phyloP scores from a whole-genome alignment of 139 green algal species.

The Tetradesmus obliquus region DNA sequence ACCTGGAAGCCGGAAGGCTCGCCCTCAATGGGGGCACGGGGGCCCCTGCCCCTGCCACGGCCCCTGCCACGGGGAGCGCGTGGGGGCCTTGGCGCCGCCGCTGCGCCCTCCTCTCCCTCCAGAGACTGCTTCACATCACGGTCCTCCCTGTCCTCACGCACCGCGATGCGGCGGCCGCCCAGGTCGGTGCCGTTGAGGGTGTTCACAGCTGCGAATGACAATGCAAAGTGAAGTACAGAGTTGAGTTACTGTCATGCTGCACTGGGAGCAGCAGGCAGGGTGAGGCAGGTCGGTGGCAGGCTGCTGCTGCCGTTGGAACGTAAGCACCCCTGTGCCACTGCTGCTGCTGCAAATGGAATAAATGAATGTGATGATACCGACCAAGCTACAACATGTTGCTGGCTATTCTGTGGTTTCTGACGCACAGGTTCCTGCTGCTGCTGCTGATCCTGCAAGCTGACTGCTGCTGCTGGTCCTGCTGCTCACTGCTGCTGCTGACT shows the following conservation, averaged over 20 bases:
- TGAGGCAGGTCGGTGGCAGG: not conserved
- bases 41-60: slow-evolving; percentile 28
- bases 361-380: no score
- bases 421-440: not conserved
- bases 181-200: slow-evolving; percentile 87
- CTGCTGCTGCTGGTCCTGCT: not conserved
- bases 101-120: slow-evolving; percentile 44
- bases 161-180: slow-evolving; percentile 88
- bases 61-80: slow-evolving; percentile 37
- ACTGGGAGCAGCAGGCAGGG: not conserved
- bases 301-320: not conserved
- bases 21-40: slow-evolving; percentile 29
- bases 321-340: no score
- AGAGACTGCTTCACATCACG: slow-evolving; percentile 91
- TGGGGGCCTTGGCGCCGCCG: slow-evolving; percentile 11
- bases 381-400: not conserved
- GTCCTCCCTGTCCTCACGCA: slow-evolving; percentile 96
- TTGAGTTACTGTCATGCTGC: not conserved
- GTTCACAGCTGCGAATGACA: slow-evolving; percentile 67
- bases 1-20: slow-evolving; percentile 79
- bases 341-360: no score
- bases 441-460: not conserved
- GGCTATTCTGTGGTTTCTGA: not conserved
- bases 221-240: not conserved
- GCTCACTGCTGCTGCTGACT: not conserved